A percentile compares a stretch with the other conserved stretches of the same genome.
phyloP scores from a whole-genome alignment of 2,329 filamentous ascomycete species.

The Graphilbum ipis-grandicollis region DNA sequence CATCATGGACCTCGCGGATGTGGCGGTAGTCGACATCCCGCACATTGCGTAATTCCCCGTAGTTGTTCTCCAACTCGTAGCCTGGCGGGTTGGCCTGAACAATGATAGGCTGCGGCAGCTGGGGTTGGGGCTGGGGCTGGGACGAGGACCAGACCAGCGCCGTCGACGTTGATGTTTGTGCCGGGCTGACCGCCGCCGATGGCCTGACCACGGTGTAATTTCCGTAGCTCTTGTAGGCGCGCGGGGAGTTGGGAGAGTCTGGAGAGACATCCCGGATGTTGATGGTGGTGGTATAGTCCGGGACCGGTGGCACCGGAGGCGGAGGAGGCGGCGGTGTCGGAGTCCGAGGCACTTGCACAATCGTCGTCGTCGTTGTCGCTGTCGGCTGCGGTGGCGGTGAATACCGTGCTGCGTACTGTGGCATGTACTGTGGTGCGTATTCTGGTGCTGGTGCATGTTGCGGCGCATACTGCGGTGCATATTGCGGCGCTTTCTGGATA shows the following conservation, averaged over 20 bases:
- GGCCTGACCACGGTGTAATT: constrained; percentile 13
- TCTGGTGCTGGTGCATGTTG: too few species aligned
- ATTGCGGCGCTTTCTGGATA: constrained; percentile 7
- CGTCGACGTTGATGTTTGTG: constrained; percentile 7
- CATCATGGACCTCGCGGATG: constrained; percentile 14
- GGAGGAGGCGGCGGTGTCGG: constrained; percentile 12
- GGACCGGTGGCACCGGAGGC: constrained; percentile 9
- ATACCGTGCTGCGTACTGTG: too few species aligned
- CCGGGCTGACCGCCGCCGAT: constrained; percentile 6
- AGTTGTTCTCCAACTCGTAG: constrained; percentile 14
- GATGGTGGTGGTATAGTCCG: constrained; percentile 18
- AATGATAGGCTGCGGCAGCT: constrained; percentile 21
- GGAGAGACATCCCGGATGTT: constrained; percentile 31
- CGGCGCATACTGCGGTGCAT: too few species aligned
- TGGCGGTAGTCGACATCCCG: neutral
- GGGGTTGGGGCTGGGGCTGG: too few species aligned
- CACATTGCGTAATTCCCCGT: neutral
- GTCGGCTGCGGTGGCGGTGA: too few species aligned
- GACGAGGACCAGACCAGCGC: too few species aligned
- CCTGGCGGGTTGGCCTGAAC: constrained; percentile 18
- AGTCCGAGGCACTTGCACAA: constrained; percentile 3
- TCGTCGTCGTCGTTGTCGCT: neutral
- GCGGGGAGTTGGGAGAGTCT: too few species aligned
- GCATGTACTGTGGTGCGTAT: too few species aligned
- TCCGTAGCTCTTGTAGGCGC: constrained; percentile 12